Base-by-base conservation (phyloP, 2,329 filamentous ascomycete genomes). In the Ophiostoma quercus region DNA sequence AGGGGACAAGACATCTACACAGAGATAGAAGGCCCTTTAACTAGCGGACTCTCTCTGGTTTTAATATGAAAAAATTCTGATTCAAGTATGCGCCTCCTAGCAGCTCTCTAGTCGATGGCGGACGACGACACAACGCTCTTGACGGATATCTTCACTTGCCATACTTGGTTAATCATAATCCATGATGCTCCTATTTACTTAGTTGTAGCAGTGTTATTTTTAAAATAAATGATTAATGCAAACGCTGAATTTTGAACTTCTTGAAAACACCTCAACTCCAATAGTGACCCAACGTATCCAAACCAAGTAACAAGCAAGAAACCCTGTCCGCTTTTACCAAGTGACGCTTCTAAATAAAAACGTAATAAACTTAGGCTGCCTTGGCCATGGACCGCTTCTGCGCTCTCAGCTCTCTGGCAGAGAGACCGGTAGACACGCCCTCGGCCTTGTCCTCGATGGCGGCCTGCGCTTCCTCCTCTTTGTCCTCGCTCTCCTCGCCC, bases 391-490 rank as follows among this genome's bases (percentile, higher is more conserved):
- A 25, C 12, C 57, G 57, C 25, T 34, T 62, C 57, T 62, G 22
- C 11, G 57, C 57, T 62, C 57, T 29, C 57, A 62, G 25, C 11
- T 29, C 57, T 62, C 57, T 25, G 12, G 57, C 25, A 1, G 57
- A 32, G 12, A 62, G 57, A 32, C 57, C 25, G 25, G 57, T 32
- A 29, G 57, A 62, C 14, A 16, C 22, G 25, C 57, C 25, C 7
- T 68, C 47, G 8, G 62, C 12, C 34, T 39, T 63, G 32, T 66
- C 62, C 8, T 65, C 68, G 22, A 71, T 70, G 12, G 73, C 43
- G 5, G 78, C 73, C 32, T 77, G 74, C 47, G 71, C 70, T 9
- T 72, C 57, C 7, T 78, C 72, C 66, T 76, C 73, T 41, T 76
- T 34, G 34, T 34, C 34, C 34, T 34, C 34, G 34, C 34, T 73